Base-by-base conservation (phyloP, 345 rosid genomes). In the Barbarea vulgaris region DNA sequence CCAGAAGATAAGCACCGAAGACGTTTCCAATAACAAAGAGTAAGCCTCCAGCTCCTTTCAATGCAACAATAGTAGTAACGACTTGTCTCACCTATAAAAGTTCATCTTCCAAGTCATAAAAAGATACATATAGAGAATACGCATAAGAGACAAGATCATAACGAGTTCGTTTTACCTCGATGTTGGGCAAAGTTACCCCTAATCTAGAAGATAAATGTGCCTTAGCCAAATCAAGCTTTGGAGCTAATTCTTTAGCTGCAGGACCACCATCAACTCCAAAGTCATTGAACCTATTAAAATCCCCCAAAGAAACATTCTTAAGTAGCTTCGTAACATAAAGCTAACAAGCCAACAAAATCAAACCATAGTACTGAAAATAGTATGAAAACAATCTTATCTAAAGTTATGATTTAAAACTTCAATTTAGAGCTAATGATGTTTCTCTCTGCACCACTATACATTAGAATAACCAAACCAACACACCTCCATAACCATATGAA, bases 211-310 rank as follows among this genome's bases (percentile, higher is more conserved):
- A 83, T 53, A 90, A 3, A 79, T 86, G 97, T 51, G 74, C 67
- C 82, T 80, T 83, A 17, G 75, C 84, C 69, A 85, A 53, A 52
- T 74, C 76, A 72, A 90, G 72, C 86, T 94, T 94, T 17, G 95
- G 89, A 53, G 78, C 67, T 81, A 90, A 73, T 78, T 88, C 93
- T 82, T 83, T 87, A 7, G 91, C 95, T 34, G 96, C 96, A 75
- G 91, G 93, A 37, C 97, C 98, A 44, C 98, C 98, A 74, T 94
- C 89, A 11, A 73, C 81, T 19, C 85, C 93, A 69, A 91, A 91
- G 56, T 91, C 98, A 82, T 64, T 79, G 79, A 79, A 79, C 82
- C 82, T 79, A 64, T 12, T 3, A 14, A 53, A 44, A 53, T 17
- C 31, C 18, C 59, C 53, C 44, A 59, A 25, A 48, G 8, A 27